phyloP scores from a whole-genome alignment of 768 basidiomycete genomes.

The Phaeotremella skinneri region DNA sequence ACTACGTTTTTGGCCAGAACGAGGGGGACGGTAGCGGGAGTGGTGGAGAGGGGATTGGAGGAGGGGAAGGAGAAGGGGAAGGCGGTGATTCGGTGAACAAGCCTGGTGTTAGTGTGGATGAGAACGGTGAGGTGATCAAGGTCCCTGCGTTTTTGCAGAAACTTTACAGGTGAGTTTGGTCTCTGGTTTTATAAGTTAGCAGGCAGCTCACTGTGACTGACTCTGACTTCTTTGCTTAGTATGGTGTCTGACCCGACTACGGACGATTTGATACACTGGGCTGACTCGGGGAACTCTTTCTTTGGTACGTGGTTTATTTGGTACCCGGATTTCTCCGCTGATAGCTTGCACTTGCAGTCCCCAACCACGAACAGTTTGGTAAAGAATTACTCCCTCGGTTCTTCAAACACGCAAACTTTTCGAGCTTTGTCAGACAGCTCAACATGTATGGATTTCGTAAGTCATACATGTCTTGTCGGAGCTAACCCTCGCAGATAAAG shows the following conservation, averaged over 20 bases:
- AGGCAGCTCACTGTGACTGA: background rate
- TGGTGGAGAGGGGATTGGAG: background rate
- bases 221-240: slow-evolving; percentile 54
- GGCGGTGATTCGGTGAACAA: slow-evolving; percentile 13
- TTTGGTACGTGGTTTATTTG: slow-evolving; percentile 60
- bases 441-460: slow-evolving; percentile 64
- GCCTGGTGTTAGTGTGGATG: slow-evolving; percentile 39
- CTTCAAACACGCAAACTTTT: slow-evolving; percentile 54
- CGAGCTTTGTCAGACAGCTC: slow-evolving; percentile 52
- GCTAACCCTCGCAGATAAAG: slow-evolving; percentile 40
- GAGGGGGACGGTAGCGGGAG: background rate
- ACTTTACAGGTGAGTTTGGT: slow-evolving; percentile 71
- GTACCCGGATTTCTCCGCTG: slow-evolving; percentile 3
- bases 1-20: background rate
- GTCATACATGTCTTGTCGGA: slow-evolving; percentile 43
- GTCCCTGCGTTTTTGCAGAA: slow-evolving; percentile 89
- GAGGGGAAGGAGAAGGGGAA: slow-evolving; percentile 5
- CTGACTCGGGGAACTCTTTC: slow-evolving; percentile 85
- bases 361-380: slow-evolving; percentile 86
- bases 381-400: slow-evolving; percentile 60
- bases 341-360: slow-evolving; percentile 58
- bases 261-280: slow-evolving; percentile 85
- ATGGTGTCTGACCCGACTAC: slow-evolving; percentile 87
- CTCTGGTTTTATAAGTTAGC: slow-evolving; percentile 21
- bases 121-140: slow-evolving; percentile 49